Conservation (phyloP, 2,329 filamentous ascomycete species). For the Fusarium sp. region DNA sequence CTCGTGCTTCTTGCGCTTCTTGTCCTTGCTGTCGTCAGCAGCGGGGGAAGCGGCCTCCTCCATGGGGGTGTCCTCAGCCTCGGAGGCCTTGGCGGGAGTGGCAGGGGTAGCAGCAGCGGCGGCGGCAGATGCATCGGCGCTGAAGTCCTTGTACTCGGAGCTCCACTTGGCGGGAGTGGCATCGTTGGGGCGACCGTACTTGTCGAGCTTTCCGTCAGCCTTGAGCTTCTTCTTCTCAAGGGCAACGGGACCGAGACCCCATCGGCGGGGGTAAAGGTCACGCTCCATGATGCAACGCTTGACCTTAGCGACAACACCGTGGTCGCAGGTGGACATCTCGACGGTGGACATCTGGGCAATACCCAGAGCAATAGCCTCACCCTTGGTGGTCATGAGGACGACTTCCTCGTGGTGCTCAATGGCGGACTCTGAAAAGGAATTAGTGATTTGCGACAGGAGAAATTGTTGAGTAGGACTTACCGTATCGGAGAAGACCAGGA, state of each 20-base stretch:
- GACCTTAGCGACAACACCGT: constrained; percentile 97
- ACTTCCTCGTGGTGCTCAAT: constrained; percentile 97
- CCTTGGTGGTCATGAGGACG: constrained; percentile 98
- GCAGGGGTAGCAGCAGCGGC: constrained; percentile 56
- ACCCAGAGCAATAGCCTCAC: constrained; percentile 95
- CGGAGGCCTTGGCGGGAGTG: constrained; percentile 52
- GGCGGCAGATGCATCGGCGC: constrained; percentile 61
- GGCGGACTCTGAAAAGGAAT: constrained; percentile 71
- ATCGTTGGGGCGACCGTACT: constrained; percentile 93
- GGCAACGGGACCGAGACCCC: constrained; percentile 94
- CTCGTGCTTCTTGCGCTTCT: constrained; percentile 84
- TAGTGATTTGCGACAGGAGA: constrained; percentile 39
- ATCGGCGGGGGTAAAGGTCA: constrained; percentile 94
- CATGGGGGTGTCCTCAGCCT: constrained; percentile 53
- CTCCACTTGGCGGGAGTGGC: constrained; percentile 95
- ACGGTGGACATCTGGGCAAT: constrained; percentile 99
- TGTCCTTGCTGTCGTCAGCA: constrained; percentile 68
- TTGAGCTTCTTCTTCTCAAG: constrained; percentile 99
- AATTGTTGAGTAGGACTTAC: constrained; percentile 59
- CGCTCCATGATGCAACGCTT: constrained; percentile 99
- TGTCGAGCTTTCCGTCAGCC: constrained; percentile 96
- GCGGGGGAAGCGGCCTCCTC: constrained; percentile 51
- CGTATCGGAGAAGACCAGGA: constrained; percentile 91
- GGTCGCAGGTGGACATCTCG: constrained; percentile 95
- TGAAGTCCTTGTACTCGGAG: constrained; percentile 90